These are phyloP conservation scores for Solanum pimpinellifolium DNA, from an alignment of 257 asterid species.

Conservation along the genomic window DNA sequence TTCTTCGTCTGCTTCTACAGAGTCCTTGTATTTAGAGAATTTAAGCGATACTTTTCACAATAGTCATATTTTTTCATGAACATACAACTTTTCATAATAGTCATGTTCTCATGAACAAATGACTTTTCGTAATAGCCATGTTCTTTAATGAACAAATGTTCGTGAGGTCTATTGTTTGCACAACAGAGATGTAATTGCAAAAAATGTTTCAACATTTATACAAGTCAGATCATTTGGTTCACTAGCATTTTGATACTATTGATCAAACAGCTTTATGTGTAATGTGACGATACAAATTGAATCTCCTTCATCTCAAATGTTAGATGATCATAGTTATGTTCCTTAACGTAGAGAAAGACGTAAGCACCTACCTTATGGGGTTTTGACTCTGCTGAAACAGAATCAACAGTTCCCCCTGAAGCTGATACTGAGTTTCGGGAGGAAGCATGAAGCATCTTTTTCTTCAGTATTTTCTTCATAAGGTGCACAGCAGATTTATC, in stretches of 20 bases:
- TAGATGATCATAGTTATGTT: neutral
- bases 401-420: constrained; percentile 33
- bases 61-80: neutral
- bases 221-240: neutral
- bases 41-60: neutral
- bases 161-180: neutral
- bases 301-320: neutral
- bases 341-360: neutral
- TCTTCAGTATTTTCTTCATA: constrained; percentile 68
- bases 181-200: neutral
- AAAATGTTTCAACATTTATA: neutral
- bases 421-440: constrained; percentile 22
- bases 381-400: constrained; percentile 57
- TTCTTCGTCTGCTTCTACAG: neutral
- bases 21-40: neutral
- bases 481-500: constrained; percentile 57
- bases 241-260: neutral
- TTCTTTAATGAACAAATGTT: neutral
- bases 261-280: neutral
- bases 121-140: neutral
- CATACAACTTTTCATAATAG: neutral
- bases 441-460: constrained; percentile 31
- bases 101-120: neutral
- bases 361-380: constrained; percentile 40
- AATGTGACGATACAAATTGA: neutral